Evolutionary conservation across 805 yeast species (phyloP), one percentile per base, ranked within the genome.

Genomic region (Clavispora santaluciae): DNA sequence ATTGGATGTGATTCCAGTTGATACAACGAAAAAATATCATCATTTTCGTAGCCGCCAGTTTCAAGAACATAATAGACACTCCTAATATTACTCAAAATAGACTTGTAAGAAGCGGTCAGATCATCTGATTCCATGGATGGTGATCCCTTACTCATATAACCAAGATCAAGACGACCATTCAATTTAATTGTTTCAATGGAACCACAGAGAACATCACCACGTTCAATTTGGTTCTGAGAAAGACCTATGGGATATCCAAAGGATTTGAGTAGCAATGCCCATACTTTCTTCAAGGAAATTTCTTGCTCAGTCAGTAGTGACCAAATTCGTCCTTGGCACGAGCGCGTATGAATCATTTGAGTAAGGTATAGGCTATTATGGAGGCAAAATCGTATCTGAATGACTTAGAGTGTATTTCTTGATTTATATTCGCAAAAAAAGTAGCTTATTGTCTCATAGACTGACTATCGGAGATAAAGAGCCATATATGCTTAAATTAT

Each of bases 251-350:
- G 44, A 25, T 46, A 46, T 12, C 50, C 50, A 13, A 42, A 46
- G 13, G 38, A 39, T 36, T 44, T 46, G 28, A 46, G 35, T 16
- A 46, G 39, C 12, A 35, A 33, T 8, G 49, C 49, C 50, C 50
- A 46, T 13, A 46, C 37, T n/a, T 42, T 43, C 26, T 46, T 46
- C 16, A 46, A 39, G 10, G 49, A 46, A 9, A 46, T 28, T 24
- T 46, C 50, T 36, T 46, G 47, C n/a, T 22, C 26, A 22, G n/a
- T 15, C 11, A 8, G 31, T 37, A 45, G 29, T 10, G 41, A 37
- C 48, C 48, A 45, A 15, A 42, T 35, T 7, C 48, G 35, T 3
- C 38, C 46, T 12, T 38, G 43, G 11, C 36, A 29, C 22, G 24
- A n/a, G 4, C 22, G 20, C 10, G 16, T 17, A 13, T n/a, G 34